Evolutionary conservation across 257 asterid species (phyloP).

Genomic region (Penstemon barbatus): DNA sequence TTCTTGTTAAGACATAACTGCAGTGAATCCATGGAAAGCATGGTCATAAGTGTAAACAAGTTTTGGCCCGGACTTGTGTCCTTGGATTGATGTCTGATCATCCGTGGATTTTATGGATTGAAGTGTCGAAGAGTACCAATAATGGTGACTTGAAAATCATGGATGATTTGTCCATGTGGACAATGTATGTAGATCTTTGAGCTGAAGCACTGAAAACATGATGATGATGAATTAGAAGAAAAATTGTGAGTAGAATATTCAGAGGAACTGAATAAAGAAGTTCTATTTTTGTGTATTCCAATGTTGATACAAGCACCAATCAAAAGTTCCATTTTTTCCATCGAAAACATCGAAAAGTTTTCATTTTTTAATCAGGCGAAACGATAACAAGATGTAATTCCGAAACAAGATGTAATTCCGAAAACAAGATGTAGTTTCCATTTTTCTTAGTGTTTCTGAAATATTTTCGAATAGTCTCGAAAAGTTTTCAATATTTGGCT

Average conservation of each 20-base stretch:
- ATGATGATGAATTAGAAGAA: background rate
- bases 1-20: slow-evolving; percentile 13
- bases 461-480: no score
- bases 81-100: background rate
- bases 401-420: no score
- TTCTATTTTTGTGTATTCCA: slow-evolving; percentile 11
- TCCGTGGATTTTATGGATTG: background rate
- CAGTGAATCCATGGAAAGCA: slow-evolving; percentile 39
- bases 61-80: background rate
- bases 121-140: slow-evolving; percentile 35
- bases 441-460: no score
- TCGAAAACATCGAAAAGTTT: no score
- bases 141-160: slow-evolving; percentile 27
- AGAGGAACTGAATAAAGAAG: background rate
- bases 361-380: no score
- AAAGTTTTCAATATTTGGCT: no score
- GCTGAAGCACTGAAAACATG: background rate
- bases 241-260: slow-evolving; percentile 6
- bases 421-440: no score
- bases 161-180: slow-evolving; percentile 38
- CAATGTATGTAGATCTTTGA: slow-evolving; percentile 25
- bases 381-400: no score
- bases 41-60: slow-evolving; percentile 36
- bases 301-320: no score
- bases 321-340: no score